Base-by-base conservation (phyloP, 2,329 filamentous ascomycete species). In the Aspergillus jensenii region DNA sequence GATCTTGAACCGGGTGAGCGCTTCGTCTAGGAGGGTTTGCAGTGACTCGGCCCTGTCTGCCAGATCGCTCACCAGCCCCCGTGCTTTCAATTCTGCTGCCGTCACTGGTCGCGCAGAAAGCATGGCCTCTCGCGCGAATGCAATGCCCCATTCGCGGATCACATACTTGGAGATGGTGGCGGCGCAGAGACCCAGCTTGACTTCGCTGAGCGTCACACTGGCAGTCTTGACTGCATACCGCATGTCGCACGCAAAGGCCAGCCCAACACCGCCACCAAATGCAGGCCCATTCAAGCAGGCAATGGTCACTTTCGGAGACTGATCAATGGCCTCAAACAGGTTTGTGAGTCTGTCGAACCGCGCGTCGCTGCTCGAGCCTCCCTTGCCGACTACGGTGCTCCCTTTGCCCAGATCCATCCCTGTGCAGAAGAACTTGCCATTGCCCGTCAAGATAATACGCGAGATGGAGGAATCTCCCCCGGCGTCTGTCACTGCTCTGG, bases 161-260 rank as follows among this genome's bases (percentile, higher is more conserved):
- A 79, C 25, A 25, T 58, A 58, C 37, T 50, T 58, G 35, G 55
- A 58, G n/a, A 58, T 58, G 6, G 55, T 58, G 6, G 55, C 55
- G 2, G 55, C 27, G n/a, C 49, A 58, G 17, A 58, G 33, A 3
- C 59, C 59, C 23, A 61, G 51, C 51, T 75, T 78, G 4, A 73
- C 74, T 48, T 80, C 77, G 58, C 71, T 78, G 4, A 80, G 64
- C 1, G 69, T 76, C 9, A 70, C 46, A 1, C 55, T 62, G 1
- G 68, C 65, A 3, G 43, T 27, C 4, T 55, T 48, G 1, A 59
- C 50, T 4, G 56, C 65, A 7, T 66, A 47, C 5, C 77, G 68
- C 11, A 79, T 63, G 54, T 80, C 77, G 60, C 77, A 80, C 1
- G 70, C 68, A 60, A 79, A 78, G 0, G 74, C 76, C 0, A 81